A percentile compares a stretch with the other conserved stretches of the same genome.
phyloP scores from a whole-genome alignment of 2,329 filamentous ascomycete genomes.

The Magnaporthiopsis incrustans region DNA sequence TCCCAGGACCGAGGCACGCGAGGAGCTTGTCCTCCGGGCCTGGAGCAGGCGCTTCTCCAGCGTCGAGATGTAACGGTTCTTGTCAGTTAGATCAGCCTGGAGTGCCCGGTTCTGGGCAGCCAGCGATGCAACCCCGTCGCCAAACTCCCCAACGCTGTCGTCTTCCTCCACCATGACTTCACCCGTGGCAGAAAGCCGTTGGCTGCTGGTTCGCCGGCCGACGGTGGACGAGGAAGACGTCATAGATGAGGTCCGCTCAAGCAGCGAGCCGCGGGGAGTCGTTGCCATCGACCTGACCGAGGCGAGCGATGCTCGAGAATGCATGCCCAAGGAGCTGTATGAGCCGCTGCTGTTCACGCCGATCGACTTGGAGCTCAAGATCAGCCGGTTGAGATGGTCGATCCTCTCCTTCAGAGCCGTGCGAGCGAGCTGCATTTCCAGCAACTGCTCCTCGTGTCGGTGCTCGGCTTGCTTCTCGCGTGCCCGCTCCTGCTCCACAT shows the following conservation, averaged over 20 bases:
- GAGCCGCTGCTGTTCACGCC: constrained; percentile 79
- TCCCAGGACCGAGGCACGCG: constrained; percentile 66
- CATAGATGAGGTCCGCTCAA: constrained; percentile 60
- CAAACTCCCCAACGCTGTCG: constrained; percentile 71
- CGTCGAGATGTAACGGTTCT: constrained; percentile 92
- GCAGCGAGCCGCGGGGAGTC: constrained; percentile 43
- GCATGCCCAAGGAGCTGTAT: constrained; percentile 58
- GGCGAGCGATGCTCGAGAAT: constrained; percentile 56
- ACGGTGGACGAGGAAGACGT: constrained; percentile 56
- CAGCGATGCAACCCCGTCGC: constrained; percentile 76
- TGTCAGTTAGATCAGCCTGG: constrained; percentile 91
- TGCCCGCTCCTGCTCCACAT: constrained; percentile 64
- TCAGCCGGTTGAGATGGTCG: constrained; percentile 90
- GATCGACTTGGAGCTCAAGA: constrained; percentile 89
- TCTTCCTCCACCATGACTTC: constrained; percentile 49
- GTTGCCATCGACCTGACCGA: constrained; percentile 35
- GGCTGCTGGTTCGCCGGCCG: constrained; percentile 42
- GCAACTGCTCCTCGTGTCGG: constrained; percentile 91
- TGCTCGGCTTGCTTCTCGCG: constrained; percentile 74
- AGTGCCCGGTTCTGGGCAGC: constrained; percentile 83
- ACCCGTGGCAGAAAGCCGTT: constrained; percentile 30
- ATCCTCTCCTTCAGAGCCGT: constrained; percentile 96
- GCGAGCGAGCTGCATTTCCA: constrained; percentile 95
- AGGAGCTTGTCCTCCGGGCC: constrained; percentile 82
- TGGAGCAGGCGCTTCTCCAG: constrained; percentile 88